A percentile compares a stretch with the other conserved stretches of the same genome.
These are phyloP conservation scores for Rhizopogon vinicolor DNA, from an alignment of 768 basidiomycete genomes.

Conservation along the genomic window DNA sequence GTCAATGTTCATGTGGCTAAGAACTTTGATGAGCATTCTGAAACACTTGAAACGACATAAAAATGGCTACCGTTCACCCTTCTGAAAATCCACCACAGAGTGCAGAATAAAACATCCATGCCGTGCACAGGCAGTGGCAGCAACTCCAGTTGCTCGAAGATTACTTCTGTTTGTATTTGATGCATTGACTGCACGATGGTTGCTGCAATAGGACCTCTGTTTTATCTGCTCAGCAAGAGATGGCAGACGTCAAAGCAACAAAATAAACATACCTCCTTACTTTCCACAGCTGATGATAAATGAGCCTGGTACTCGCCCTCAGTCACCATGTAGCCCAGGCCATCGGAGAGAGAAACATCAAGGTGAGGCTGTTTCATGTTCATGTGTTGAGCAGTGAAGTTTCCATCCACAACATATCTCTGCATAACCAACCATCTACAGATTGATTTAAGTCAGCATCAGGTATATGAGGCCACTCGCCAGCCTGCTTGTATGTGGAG, in stretches of 20 bases:
- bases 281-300: constrained; percentile 4
- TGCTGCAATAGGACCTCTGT: constrained; percentile 10
- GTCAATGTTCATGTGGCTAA: constrained; percentile 25
- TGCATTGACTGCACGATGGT: constrained; percentile 14
- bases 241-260: too few species aligned
- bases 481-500: background rate
- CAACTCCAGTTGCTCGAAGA: constrained; percentile 21
- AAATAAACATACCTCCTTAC: constrained; percentile 3
- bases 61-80: constrained; percentile 20
- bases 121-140: constrained; percentile 21
- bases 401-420: constrained; percentile 7
- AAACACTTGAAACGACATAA: too few species aligned
- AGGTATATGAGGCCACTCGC: too few species aligned
- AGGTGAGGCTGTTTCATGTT: constrained; percentile 16
- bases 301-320: constrained; percentile 15
- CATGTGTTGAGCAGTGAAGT: constrained; percentile 10
- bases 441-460: background rate
- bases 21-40: too few species aligned
- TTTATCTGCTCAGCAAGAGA: background rate
- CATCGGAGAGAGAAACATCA: constrained; percentile 23
- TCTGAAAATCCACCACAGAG: constrained; percentile 26
- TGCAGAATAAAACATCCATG: constrained; percentile 28
- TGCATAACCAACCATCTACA: background rate
- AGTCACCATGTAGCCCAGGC: constrained; percentile 22
- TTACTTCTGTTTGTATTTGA: constrained; percentile 8